Conservation (phyloP, 148 eudicot species). For the Rheum nobile region DNA sequence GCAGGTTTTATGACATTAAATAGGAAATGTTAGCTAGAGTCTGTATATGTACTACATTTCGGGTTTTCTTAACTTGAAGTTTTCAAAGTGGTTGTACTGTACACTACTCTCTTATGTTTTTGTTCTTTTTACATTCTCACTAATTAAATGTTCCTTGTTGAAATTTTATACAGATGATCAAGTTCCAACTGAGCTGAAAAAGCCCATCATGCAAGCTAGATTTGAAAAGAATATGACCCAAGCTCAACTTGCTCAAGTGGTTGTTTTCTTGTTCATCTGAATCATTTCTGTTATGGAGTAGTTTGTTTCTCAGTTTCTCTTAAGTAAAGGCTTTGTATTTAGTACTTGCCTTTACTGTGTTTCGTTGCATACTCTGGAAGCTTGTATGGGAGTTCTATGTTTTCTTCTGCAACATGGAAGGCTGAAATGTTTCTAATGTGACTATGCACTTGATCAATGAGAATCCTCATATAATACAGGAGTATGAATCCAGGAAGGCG, state of each 20-base stretch:
- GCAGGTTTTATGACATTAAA: not conserved
- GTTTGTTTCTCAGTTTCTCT: not conserved
- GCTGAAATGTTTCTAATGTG: not conserved
- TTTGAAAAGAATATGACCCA: slow-evolving; percentile 93
- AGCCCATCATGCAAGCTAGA: slow-evolving; percentile 90
- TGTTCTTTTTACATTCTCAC: not conserved
- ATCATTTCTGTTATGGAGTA: not conserved
- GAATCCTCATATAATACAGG: slow-evolving; percentile 96
- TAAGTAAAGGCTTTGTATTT: no score
- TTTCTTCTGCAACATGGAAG: no score
- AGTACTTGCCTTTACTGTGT: no score
- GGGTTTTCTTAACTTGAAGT: not conserved
- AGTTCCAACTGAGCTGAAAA: slow-evolving; percentile 90
- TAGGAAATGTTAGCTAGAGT: not conserved
- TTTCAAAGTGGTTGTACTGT: not conserved
- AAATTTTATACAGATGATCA: slow-evolving; percentile 42
- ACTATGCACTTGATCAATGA: slow-evolving; percentile 72
- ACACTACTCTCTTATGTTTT: not conserved
- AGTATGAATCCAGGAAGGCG: slow-evolving; percentile 96
- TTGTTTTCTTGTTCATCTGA: not conserved
- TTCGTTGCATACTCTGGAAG: not conserved
- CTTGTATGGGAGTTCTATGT: no score
- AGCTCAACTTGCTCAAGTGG: slow-evolving; percentile 96
- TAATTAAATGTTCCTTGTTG: not conserved
- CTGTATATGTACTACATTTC: not conserved